phyloP scores from a whole-genome alignment of 2,329 filamentous ascomycete genomes.

The Penicillium crustosum region DNA sequence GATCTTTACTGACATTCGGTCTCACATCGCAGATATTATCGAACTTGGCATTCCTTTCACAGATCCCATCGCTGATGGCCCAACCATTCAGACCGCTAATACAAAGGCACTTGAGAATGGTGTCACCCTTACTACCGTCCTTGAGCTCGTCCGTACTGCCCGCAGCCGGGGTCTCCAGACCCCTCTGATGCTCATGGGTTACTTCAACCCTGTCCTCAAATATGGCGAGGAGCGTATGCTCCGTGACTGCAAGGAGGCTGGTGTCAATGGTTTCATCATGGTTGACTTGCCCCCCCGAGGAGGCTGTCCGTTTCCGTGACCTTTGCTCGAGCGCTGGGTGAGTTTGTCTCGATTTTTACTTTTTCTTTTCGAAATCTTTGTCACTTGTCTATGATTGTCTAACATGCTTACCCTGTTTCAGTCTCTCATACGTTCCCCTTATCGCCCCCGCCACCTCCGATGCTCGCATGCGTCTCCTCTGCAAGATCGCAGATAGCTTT shows the following conservation, averaged over 20 bases:
- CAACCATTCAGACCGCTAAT: constrained; percentile 94
- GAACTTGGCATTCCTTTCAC: constrained; percentile 96
- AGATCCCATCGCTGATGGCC: constrained; percentile 95
- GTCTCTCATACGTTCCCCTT: constrained; percentile 92
- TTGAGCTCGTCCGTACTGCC: constrained; percentile 81
- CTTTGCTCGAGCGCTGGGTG: constrained; percentile 37
- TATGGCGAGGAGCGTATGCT: constrained; percentile 92
- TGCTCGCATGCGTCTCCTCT: constrained; percentile 89
- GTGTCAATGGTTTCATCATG: constrained; percentile 94
- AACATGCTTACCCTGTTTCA: constrained; percentile 31
- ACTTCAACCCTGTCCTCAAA: constrained; percentile 93
- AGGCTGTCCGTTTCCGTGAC: constrained; percentile 71
- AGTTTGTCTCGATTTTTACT: constrained; percentile 8
- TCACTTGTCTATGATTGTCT: neutral
- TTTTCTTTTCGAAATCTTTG: neutral
- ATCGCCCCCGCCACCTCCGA: constrained; percentile 94
- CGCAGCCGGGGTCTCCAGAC: constrained; percentile 73
- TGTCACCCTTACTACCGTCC: constrained; percentile 74
- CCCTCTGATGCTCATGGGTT: constrained; percentile 94
- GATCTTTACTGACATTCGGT: constrained; percentile 8
- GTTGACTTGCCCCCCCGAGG: constrained; percentile 91
- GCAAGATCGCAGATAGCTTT: constrained; percentile 95
- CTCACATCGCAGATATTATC: constrained; percentile 69
- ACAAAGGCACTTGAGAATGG: constrained; percentile 86
- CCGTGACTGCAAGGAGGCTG: constrained; percentile 76